These are phyloP conservation scores for Eragrostis nindensis DNA, from an alignment of 176 grass and related monocot genomes.

Conservation along the genomic window DNA sequence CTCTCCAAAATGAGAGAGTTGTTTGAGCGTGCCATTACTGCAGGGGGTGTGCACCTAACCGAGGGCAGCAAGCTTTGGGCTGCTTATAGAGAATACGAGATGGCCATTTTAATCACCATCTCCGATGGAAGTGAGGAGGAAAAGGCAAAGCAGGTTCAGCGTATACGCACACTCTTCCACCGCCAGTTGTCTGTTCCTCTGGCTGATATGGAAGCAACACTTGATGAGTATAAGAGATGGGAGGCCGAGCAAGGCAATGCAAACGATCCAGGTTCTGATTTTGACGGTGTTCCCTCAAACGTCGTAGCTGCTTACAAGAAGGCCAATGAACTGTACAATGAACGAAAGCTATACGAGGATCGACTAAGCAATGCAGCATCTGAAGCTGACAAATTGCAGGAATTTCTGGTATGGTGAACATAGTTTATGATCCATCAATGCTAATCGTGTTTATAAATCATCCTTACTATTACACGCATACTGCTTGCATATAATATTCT, in stretches of 20 bases:
- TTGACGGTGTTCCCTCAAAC: slow-evolving; percentile 80
- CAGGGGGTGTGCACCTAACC: slow-evolving; percentile 70
- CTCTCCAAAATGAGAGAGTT: slow-evolving; percentile 87
- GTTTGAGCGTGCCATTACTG: slow-evolving; percentile 84
- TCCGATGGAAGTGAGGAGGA: slow-evolving; percentile 66
- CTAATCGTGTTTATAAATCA: slow-evolving; percentile 10
- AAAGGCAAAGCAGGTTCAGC: slow-evolving; percentile 76
- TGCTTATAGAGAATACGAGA: slow-evolving; percentile 91
- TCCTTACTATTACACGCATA: not conserved
- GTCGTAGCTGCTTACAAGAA: slow-evolving; percentile 69
- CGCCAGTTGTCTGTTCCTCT: slow-evolving; percentile 93
- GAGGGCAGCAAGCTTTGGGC: slow-evolving; percentile 89
- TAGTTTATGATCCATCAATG: slow-evolving; percentile 14
- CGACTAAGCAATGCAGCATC: slow-evolving; percentile 50
- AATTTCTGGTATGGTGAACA: slow-evolving; percentile 63
- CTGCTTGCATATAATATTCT: too few relatives aligned
- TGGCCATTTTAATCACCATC: slow-evolving; percentile 77
- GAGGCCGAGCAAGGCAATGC: slow-evolving; percentile 83
- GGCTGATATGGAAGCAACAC: slow-evolving; percentile 65
- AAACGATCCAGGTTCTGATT: slow-evolving; percentile 62
- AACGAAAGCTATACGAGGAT: slow-evolving; percentile 81
- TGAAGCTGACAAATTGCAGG: slow-evolving; percentile 71
- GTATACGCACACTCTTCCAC: slow-evolving; percentile 70
- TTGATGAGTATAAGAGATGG: slow-evolving; percentile 87
- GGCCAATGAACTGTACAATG: slow-evolving; percentile 77